A percentile compares a stretch with the other conserved stretches of the same genome.
Conservation (phyloP, 2,329 filamentous ascomycete genomes). For the Coniochaeta hoffmannii region DNA sequence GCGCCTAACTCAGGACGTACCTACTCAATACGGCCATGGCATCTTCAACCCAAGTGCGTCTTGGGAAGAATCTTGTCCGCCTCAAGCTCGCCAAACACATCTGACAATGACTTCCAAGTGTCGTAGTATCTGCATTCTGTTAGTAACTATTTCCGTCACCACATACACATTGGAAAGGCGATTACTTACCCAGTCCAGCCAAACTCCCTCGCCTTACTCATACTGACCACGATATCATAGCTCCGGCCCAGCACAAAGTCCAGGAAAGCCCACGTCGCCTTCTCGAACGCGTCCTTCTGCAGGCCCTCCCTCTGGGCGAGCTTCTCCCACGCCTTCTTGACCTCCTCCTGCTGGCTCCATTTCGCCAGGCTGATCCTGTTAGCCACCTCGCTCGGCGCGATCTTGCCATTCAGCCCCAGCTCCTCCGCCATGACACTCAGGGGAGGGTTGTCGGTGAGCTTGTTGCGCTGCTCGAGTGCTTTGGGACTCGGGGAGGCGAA, state of each 20-base stretch:
- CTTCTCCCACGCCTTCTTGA: slow-evolving; percentile 29
- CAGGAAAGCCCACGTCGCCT: slow-evolving; percentile 33
- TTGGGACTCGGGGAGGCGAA: slow-evolving; percentile 11
- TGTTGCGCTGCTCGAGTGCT: slow-evolving; percentile 9
- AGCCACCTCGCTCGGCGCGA: slow-evolving; percentile 21
- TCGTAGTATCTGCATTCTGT: slow-evolving; percentile 17
- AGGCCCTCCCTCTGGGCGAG: slow-evolving; percentile 29
- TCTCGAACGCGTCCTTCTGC: slow-evolving; percentile 27
- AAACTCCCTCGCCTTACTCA: slow-evolving; percentile 34
- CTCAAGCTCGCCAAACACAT: slow-evolving; percentile 18
- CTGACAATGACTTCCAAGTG: slow-evolving; percentile 20
- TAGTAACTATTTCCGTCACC: background rate
- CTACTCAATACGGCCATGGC: no score
- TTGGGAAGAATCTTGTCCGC: slow-evolving; percentile 16
- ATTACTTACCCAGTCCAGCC: slow-evolving; percentile 30
- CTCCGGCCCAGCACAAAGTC: slow-evolving; percentile 34
- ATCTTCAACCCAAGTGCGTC: slow-evolving; percentile 2
- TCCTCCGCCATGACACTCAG: slow-evolving; percentile 19
- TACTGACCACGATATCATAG: slow-evolving; percentile 30
- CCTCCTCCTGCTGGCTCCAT: slow-evolving; percentile 30
- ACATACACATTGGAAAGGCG: background rate
- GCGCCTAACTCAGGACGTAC: no score
- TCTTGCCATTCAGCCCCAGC: slow-evolving; percentile 18
- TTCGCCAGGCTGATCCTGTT: slow-evolving; percentile 30
- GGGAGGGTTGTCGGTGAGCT: slow-evolving; percentile 19